Percentiles rank a stretch among this genome's conserved stretches.
These are phyloP conservation scores for Rhypophila decipiens DNA, from an alignment of 495 filamentous ascomycete species.

Conservation along the genomic window DNA sequence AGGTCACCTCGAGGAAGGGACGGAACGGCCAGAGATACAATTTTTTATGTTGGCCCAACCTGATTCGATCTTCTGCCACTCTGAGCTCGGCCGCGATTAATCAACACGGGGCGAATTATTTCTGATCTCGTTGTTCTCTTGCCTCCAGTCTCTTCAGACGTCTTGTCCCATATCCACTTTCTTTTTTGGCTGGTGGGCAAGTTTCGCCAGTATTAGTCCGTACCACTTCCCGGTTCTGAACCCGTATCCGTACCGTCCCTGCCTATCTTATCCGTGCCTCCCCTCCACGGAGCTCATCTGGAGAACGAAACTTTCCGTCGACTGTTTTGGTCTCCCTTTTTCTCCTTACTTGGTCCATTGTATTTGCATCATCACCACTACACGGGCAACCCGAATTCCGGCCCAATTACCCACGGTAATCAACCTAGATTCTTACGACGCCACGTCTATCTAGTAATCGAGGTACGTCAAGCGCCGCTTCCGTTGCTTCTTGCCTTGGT, in stretches of 20 bases:
- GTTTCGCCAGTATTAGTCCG: no score
- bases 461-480: no score
- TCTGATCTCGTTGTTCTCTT: background rate
- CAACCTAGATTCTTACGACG: no score
- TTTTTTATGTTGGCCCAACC: slow-evolving; percentile 23
- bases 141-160: no score
- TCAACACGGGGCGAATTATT: background rate
- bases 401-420: no score
- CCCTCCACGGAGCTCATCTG: background rate
- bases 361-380: background rate
- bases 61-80: no score
- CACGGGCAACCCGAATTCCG: no score
- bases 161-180: background rate
- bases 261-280: no score
- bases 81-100: background rate
- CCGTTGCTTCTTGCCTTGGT: no score
- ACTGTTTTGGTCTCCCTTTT: background rate
- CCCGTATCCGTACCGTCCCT: background rate
- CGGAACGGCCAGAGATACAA: no score
- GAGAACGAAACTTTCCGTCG: background rate
- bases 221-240: background rate
- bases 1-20: slow-evolving; percentile 12
- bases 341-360: background rate
- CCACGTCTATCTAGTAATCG: no score
- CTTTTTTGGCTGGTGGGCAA: background rate